Base-by-base conservation (phyloP, 176 grass and related monocot species). In the Carex littledalei region DNA sequence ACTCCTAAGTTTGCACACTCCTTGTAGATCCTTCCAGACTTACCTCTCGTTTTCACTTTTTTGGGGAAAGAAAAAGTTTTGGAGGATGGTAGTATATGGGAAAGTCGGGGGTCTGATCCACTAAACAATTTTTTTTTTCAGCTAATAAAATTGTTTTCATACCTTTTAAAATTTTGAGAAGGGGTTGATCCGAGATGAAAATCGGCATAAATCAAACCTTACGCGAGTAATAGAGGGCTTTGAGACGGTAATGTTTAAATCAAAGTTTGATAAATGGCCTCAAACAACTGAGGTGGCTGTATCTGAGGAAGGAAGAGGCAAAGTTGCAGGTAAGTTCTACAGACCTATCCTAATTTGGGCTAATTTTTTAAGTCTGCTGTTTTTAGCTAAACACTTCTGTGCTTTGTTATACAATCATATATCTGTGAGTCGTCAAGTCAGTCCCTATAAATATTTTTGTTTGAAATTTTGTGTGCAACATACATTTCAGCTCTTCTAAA, bases 301-400 rank as follows among this genome's bases (percentile, higher is more conserved):
- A 18, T 89, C 93, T 58, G 93, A 92, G 87, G 96, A 99, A 83
- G 91, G 96, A 78, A 94, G 96, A 88, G 93, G 96, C 84, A 99
- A 99, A 92, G 93, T 99, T 89, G 93, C 96, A 95, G 93, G 96
- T 99, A 78, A 71, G 10, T 86, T 58, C 45, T 52, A 77, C 39
- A 50, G 16, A 76, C 61, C 79, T 87, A 12, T 85, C 6, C 71
- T 62, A 84, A n/a, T 86, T 87, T 56, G 11, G 13, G 6, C 62
- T 12, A 8, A 61, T 63, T 3, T 77, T 32, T 9, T 24, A 22
- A 57, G 32, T 52, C 37, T 72, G 6, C 68, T 45, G 8, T 21
- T 78, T 77, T 77, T 77, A 8, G 26, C 14, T 32, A 78, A 57
- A 78, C 2, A 56, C 20, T 53, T 32, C 24, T 34, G 50, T 78